phyloP scores from a whole-genome alignment of 768 basidiomycete genomes.

The Rhizopogon vesiculosus region DNA sequence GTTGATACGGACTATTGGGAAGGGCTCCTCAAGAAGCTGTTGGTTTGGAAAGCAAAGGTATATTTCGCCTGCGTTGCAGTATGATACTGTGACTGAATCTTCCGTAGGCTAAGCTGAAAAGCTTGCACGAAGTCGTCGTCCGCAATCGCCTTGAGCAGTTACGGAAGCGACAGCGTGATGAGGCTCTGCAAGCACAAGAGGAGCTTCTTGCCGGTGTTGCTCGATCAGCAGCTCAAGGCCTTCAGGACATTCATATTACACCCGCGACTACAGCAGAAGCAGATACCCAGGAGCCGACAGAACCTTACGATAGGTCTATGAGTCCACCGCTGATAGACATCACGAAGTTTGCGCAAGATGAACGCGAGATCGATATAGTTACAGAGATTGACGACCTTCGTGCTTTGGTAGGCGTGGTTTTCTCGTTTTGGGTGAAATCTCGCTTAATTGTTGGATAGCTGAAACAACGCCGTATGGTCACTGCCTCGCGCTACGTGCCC shows the following conservation, averaged over 20 bases:
- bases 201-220: conserved; percentile 81
- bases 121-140: conserved; percentile 93
- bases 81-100: conserved; percentile 3
- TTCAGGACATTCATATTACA: conserved; percentile 29
- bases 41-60: conserved; percentile 98
- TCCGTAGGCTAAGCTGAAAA: conserved; percentile 80
- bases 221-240: conserved; percentile 48
- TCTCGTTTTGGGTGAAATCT: neutral
- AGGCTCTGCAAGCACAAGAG: conserved; percentile 90
- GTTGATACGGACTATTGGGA: conserved; percentile 99
- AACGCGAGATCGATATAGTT: conserved; percentile 76
- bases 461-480: conserved; percentile 73
- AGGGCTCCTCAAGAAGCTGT: conserved; percentile 78
- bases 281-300: conserved; percentile 52
- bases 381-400: conserved; percentile 60
- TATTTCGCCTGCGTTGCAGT: conserved; percentile 2
- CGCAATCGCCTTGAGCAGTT: conserved; percentile 95
- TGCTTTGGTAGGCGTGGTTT: conserved; percentile 47
- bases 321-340: conserved; percentile 76
- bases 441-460: conserved; percentile 35
- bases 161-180: conserved; percentile 92
- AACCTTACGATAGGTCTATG: conserved; percentile 83
- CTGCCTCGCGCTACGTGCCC: conserved; percentile 84
- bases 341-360: conserved; percentile 65
- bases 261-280: conserved; percentile 31